Evolutionary conservation across 202 grass and related monocot species (phyloP), one percentile per base, ranked within the genome.

Genomic region (Zizania palustris): DNA sequence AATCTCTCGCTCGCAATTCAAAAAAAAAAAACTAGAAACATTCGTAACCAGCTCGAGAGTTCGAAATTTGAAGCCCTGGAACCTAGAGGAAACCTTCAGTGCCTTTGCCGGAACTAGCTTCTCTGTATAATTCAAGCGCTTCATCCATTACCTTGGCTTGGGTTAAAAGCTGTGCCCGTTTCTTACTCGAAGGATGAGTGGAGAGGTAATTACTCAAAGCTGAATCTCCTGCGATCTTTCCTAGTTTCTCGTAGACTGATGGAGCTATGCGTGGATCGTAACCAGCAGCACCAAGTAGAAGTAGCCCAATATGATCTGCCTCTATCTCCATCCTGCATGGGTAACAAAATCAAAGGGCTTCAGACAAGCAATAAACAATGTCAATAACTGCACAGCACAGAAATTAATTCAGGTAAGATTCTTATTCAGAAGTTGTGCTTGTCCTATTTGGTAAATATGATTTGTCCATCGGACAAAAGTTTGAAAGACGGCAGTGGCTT

Each of bases 111-210:
- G 69, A 74, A 20, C 63, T 71, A 76, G 64, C 73, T 63, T 90
- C 77, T 77, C 80, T 90, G 65, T 98, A 98, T 19, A 98, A 40
- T 16, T 72, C 20, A 63, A 94, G 36, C 9, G 91, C 95, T 78
- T 98, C 95, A 36, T 88, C 81, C 95, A 94, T 98, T 5, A 94
- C 95, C 28, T 35, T 18, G 49, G 89, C 89, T 77, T 46, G 89
- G 0, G 85, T 85, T 18, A 98, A 65, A 38, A 98, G 71, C 76
- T 92, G 54, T 0, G 89, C 38, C n/a, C 95, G 90, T 77, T 92
- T 98, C 85, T 94, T 94, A 39, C 80, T 87, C 4, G 95, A 98
- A 79, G 95, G 95, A 76, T 98, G 95, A 48, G 95, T 98, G 6
- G 91, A 92, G 59, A 98, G 84, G 36, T 98, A 94, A 63, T 86